phyloP scores from a whole-genome alignment of 169 alveolate species.

The Eimeria acervulina region DNA sequence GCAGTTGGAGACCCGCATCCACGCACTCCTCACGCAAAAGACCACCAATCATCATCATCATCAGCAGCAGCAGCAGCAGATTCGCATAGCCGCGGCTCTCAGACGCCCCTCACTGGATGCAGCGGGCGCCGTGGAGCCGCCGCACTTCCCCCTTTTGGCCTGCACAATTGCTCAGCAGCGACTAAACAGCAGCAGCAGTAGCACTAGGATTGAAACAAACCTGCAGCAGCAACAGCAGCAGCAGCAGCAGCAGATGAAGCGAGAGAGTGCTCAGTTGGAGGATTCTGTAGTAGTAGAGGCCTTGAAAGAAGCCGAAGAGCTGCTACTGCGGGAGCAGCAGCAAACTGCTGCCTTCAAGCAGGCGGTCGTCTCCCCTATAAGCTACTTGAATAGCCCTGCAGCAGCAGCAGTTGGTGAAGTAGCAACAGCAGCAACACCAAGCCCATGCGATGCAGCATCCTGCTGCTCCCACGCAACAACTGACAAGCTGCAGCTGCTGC shows the following conservation, averaged over 20 bases:
- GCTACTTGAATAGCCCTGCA: neutral
- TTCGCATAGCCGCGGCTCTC: neutral
- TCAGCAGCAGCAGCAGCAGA: slow-evolving; percentile 51
- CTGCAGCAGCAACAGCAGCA: slow-evolving; percentile 23
- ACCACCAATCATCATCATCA: slow-evolving; percentile 11
- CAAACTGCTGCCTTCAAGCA: slow-evolving; percentile 5
- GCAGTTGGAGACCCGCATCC: slow-evolving; percentile 64
- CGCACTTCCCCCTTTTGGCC: slow-evolving; percentile 44
- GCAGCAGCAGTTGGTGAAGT: slow-evolving; percentile 40
- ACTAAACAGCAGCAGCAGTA: slow-evolving; percentile 14
- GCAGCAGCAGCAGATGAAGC: slow-evolving; percentile 2
- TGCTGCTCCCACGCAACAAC: neutral
- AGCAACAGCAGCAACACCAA: slow-evolving; percentile 15
- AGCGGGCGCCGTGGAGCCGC: neutral
- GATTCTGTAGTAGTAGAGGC: slow-evolving; percentile 32
- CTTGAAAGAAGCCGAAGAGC: slow-evolving; percentile 52
- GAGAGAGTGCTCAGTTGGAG: neutral
- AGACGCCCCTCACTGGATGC: slow-evolving; percentile 4
- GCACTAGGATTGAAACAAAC: no score
- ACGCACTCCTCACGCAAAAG: slow-evolving; percentile 32
- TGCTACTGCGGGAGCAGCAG: slow-evolving; percentile 44
- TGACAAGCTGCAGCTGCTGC: neutral
- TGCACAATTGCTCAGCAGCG: slow-evolving; percentile 57
- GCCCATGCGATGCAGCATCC: neutral
- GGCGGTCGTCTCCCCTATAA: slow-evolving; percentile 6